Evolutionary conservation across 2,329 filamentous ascomycete species (phyloP).

Genomic region (Fonsecaea erecta): DNA sequence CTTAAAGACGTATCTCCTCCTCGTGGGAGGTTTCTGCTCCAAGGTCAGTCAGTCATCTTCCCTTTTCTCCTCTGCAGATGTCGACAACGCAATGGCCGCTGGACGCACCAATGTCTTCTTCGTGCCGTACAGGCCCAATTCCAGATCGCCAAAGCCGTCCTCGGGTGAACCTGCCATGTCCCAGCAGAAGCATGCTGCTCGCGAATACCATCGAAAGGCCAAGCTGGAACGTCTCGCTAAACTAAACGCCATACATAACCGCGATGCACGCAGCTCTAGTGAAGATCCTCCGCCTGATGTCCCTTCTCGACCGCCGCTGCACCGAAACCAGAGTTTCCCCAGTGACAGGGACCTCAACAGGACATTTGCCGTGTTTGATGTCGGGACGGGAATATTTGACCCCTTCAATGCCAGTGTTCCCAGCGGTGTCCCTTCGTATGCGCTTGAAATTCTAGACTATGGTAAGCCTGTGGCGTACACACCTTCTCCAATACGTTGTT

Average conservation of each 20-base stretch:
- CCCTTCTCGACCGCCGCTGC: neutral
- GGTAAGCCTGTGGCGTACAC: constrained; percentile 7
- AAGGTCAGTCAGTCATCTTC: neutral
- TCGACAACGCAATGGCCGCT: neutral
- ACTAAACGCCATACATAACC: constrained; percentile 5
- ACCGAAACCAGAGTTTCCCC: constrained; percentile 6
- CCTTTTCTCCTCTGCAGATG: constrained; percentile 10
- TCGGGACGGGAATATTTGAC: constrained; percentile 19
- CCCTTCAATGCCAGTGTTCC: constrained; percentile 25
- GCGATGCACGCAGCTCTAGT: constrained; percentile 1
- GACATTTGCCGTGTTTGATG: constrained; percentile 11
- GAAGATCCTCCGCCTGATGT: neutral
- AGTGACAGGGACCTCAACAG: neutral
- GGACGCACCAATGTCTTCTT: constrained; percentile 26
- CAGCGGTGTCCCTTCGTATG: constrained; percentile 6
- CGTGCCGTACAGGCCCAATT: constrained; percentile 20
- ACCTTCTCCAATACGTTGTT: neutral
- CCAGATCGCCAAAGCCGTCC: neutral
- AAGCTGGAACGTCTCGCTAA: constrained; percentile 23
- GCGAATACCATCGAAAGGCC: constrained; percentile 27
- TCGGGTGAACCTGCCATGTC: constrained; percentile 12
- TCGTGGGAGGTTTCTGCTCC: neutral
- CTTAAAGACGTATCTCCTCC: neutral
- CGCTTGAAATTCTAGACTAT: constrained; percentile 24
- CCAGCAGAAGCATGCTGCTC: constrained; percentile 30